Evolutionary conservation across 1,284 basidiomycete genomes (phyloP).

Genomic region (Spongiforma sp.): DNA sequence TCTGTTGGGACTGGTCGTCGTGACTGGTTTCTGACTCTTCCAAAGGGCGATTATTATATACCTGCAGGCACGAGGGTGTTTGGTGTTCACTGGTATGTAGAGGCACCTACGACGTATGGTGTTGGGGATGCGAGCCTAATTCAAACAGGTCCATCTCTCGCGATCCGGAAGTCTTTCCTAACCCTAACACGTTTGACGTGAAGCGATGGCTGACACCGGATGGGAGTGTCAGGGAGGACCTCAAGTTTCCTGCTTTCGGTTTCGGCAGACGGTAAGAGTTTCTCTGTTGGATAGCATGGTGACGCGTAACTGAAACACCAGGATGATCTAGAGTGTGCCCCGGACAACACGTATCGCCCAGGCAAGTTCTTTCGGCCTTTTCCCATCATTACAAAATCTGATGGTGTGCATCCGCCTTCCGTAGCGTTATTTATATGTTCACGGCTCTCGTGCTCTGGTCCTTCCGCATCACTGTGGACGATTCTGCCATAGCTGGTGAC

Average conservation of each 20-base stretch:
- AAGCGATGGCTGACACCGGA: conserved; percentile 15
- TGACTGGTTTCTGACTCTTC: not conserved
- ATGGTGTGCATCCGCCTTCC: not conserved
- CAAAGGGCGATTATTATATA: conserved; percentile 9
- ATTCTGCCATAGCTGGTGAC: not conserved
- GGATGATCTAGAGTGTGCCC: conserved; percentile 15
- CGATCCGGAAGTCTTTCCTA: conserved; percentile 18
- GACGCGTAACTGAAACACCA: not conserved
- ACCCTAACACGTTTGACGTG: conserved; percentile 13
- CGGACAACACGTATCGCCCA: conserved; percentile 18
- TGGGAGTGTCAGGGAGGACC: conserved; percentile 9
- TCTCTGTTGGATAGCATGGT: not conserved
- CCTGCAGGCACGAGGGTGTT: conserved; percentile 13
- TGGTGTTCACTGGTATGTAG: conserved; percentile 14
- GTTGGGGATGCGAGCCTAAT: not conserved
- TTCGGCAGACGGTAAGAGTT: conserved; percentile 19
- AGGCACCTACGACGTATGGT: not conserved
- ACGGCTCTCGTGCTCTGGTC: not conserved
- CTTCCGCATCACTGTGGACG: not conserved
- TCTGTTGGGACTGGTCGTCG: too few species aligned
- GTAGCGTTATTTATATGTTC: not conserved
- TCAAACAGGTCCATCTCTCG: conserved; percentile 17
- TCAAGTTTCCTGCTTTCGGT: conserved; percentile 17
- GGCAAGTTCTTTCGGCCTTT: conserved; percentile 2
- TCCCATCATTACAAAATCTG: not conserved